Base-by-base conservation (phyloP, 345 rosid genomes). In the Camelina neglecta region DNA sequence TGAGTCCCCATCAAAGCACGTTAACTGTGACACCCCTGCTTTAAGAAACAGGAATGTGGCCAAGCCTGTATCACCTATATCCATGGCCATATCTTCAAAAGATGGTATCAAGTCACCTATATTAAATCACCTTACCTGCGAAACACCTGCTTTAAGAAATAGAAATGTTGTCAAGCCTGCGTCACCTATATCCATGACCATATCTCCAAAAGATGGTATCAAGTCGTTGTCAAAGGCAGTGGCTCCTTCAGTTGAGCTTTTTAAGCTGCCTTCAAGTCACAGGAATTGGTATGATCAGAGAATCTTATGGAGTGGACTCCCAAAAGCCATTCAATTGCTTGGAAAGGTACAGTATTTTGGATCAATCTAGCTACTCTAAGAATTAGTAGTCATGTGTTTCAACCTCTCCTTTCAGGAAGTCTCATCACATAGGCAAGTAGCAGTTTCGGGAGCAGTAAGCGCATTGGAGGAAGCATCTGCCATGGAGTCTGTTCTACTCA, bases 381-480 rank as follows among this genome's bases (percentile, higher is more conserved):
- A 44, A 61, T 31, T 57, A 53, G 26, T 36, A 59, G 45, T 63
- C 75, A 61, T 39, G 55, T 48, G 26, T 58, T 33, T 71, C 49
- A 56, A 16, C 21, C 57, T 39, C 72, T 69, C 24, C 29, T 80
- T 63, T 66, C 74, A 81, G 90, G 80, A 77, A 67, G 80, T 75
- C 63, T 69, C 76, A 53, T 74, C 61, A 20, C 75, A 74, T 49
- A 79, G 60, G 68, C 79, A 80, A 73, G 79, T 49, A 60, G 82
- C 84, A 38, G 78, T 68, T 55, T 56, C 76, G 51, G 61, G 85
- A 4, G 86, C 86, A 8, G 74, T 68, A 49, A 71, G 44, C 2
- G 80, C 81, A n/a, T 31, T 81, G 16, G 86, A 86, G 77, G 86
- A 79, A 74, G 83, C 87, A 65, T 84, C 81, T 1, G 81, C 75